Percentiles rank a stretch among this genome's conserved stretches.
These are phyloP conservation scores for Tuctoria greenei DNA, from an alignment of 176 grass and related monocot species.

Conservation along the genomic window DNA sequence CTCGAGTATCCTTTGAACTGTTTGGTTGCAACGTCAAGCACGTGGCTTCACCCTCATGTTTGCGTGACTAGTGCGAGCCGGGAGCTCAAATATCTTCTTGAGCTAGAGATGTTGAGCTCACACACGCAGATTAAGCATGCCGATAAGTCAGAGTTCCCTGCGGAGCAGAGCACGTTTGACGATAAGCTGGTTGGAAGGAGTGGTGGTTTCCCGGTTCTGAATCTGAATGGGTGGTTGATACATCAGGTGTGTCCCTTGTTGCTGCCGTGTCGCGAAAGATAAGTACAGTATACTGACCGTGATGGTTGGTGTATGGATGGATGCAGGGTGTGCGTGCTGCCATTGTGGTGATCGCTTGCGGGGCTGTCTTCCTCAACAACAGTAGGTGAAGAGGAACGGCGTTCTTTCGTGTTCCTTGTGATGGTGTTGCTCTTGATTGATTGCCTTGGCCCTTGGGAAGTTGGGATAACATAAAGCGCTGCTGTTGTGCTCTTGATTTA, in stretches of 20 bases:
- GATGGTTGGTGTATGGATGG: too few species aligned
- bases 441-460: too few species aligned
- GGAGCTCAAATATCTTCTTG: slow-evolving; percentile 17
- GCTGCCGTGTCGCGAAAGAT: too few species aligned
- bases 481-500: too few species aligned
- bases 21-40: not conserved
- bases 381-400: not conserved
- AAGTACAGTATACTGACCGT: too few species aligned
- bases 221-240: slow-evolving; percentile 39
- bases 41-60: slow-evolving; percentile 35
- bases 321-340: slow-evolving; percentile 49
- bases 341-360: slow-evolving; percentile 46
- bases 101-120: not conserved
- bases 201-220: not conserved
- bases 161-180: slow-evolving; percentile 2
- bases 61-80: slow-evolving; percentile 44
- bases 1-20: slow-evolving; percentile 6
- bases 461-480: too few species aligned
- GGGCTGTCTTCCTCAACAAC: slow-evolving; percentile 42
- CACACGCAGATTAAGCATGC: not conserved
- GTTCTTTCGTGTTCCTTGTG: too few species aligned
- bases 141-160: not conserved
- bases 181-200: not conserved
- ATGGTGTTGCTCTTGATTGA: too few species aligned
- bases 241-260: too few species aligned